Evolutionary conservation across 2,329 filamentous ascomycete genomes (phyloP), one percentile per base, ranked within the genome.

Genomic region (Aureobasidium sp.): DNA sequence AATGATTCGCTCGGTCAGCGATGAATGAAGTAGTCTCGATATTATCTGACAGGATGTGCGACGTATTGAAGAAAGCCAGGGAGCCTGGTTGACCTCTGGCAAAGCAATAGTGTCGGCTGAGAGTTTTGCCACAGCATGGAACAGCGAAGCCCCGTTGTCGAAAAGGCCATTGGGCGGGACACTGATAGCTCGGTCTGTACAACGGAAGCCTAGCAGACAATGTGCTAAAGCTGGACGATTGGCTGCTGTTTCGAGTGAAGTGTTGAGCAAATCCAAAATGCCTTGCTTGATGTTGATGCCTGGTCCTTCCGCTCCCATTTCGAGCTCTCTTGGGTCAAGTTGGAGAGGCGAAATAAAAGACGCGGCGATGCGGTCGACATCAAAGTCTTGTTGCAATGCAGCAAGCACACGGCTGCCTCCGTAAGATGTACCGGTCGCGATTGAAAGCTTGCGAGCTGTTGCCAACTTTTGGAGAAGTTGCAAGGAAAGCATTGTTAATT

Each of bases 171-270:
- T 83, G 1, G 85, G 77, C 56, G 88, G 82, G 36, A 94, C 78
- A 27, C 85, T 85, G 2, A 97, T 78, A 10, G 82, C 82, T 65
- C 86, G 87, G 39, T 87, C 84, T 47, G 86, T 84, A 69, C 91
- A 95, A 62, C 83, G 83, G 73, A 99, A 97, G 0, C 94, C 94
- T 5, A 99, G 84, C 1, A 99, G 79, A 50, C 96, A 81, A 73
- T 99, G 95, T 0, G 93, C 94, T 67, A 99, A 87, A 1, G 88
- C 95, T 5, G 94, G 92, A 67, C 87, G 84, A 68, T 88, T 84
- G 1, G 89, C 87, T 29, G 87, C 88, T 37, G 88, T 85, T 60
- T 84, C 82, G 2, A 99, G 81, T 71, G 90, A 96, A 61, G 86
- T 84, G 67, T 90, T 88, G 41, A 99, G 78, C 69, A 99, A 93